A percentile compares a stretch with the other conserved stretches of the same genome.
Conservation (phyloP, 805 yeast genomes). For the Ogataea nakhonphanomensis region DNA sequence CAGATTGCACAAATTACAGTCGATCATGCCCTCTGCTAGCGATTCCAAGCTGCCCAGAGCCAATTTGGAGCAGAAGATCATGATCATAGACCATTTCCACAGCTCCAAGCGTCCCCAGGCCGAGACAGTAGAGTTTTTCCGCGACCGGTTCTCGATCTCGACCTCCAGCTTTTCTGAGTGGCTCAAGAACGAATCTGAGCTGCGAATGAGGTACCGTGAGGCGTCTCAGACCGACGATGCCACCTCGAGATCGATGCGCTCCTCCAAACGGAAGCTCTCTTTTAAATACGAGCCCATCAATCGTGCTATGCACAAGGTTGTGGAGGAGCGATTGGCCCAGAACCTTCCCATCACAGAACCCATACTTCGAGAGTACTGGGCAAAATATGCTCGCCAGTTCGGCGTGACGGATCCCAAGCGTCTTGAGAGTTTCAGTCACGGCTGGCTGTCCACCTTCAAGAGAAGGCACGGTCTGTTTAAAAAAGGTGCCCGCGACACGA, state of each 20-base stretch:
- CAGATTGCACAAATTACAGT: background rate
- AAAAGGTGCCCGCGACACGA: constrained; percentile 5
- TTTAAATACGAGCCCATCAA: constrained; percentile 58
- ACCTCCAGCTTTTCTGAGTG: constrained; percentile 60
- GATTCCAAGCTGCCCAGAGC: constrained; percentile 42
- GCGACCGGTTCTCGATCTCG: constrained; percentile 49
- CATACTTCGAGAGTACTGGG: constrained; percentile 54
- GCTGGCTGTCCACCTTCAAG: constrained; percentile 61
- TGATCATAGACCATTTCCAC: constrained; percentile 50
- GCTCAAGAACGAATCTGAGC: constrained; percentile 51
- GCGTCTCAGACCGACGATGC: constrained; percentile 25
- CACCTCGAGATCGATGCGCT: constrained; percentile 22
- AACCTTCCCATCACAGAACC: constrained; percentile 53
- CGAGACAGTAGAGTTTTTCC: constrained; percentile 53
- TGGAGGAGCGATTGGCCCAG: constrained; percentile 40
- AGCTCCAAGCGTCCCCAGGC: constrained; percentile 49
- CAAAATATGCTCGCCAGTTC: constrained; percentile 47
- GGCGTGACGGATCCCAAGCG: constrained; percentile 63
- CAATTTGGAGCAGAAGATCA: constrained; percentile 55
- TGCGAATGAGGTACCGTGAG: constrained; percentile 43
- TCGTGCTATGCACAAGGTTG: constrained; percentile 55
- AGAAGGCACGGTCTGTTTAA: constrained; percentile 44
- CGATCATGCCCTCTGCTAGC: constrained; percentile 8
- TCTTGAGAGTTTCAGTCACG: constrained; percentile 52
- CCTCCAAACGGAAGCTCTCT: constrained; percentile 43